Conservation (phyloP, 1,284 basidiomycete genomes). For the Ustilago curta region DNA sequence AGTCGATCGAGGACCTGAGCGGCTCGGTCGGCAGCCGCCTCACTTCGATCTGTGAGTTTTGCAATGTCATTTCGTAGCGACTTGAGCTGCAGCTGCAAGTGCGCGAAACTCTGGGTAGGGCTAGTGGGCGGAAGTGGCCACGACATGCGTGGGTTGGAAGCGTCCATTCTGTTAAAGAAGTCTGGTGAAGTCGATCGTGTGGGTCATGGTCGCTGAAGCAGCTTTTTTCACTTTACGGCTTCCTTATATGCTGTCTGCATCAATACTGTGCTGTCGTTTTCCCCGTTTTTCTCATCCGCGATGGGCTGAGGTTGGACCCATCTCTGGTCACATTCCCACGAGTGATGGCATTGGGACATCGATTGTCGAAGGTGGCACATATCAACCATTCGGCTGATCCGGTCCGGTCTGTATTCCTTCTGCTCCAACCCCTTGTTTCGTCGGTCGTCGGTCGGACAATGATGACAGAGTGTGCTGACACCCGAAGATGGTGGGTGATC, state of each 20-base stretch:
- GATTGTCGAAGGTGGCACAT: background rate
- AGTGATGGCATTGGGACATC: background rate
- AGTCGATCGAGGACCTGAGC: slow-evolving; percentile 4
- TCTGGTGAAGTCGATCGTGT: background rate
- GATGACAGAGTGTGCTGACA: background rate
- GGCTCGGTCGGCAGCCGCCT: slow-evolving; percentile 18
- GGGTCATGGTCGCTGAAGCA: background rate
- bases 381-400: background rate
- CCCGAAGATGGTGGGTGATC: background rate
- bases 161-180: slow-evolving; percentile 7
- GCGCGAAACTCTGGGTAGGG: background rate
- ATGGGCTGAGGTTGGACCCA: background rate
- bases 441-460: no score
- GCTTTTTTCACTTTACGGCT: background rate
- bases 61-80: slow-evolving; percentile 8
- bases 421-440: background rate
- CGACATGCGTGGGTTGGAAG: slow-evolving; percentile 1
- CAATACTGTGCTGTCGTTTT: background rate
- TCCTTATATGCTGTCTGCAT: background rate
- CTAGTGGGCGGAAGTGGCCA: slow-evolving; percentile 14
- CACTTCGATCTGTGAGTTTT: slow-evolving; percentile 8
- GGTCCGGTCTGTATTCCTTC: background rate
- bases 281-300: background rate
- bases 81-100: slow-evolving; percentile 3
- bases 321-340: slow-evolving; percentile 3